Base-by-base conservation (phyloP, 75 land plant genomes). In the Selaginella tamariscina region DNA sequence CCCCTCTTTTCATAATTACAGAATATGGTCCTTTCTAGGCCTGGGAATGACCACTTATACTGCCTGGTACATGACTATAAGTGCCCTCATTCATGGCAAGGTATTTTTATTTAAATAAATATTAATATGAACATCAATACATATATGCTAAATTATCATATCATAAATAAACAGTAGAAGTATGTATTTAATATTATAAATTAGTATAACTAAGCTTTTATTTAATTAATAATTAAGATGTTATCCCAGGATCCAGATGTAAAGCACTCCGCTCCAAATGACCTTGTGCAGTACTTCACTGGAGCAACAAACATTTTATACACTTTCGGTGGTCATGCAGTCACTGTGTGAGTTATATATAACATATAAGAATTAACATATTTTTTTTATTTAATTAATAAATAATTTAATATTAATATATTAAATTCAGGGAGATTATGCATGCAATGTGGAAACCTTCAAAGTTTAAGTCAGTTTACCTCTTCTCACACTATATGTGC, bases 391-490 rank as follows among this genome's bases (percentile, higher is more conserved):
- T n/a, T n/a, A n/a, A n/a, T n/a, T n/a, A n/a, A n/a, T n/a, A n/a
- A n/a, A n/a, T n/a, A n/a, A n/a, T n/a, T n/a, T n/a, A n/a, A n/a
- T n/a, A n/a, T n/a, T n/a, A n/a, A n/a, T n/a, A n/a, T n/a, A n/a
- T n/a, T n/a, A n/a, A n/a, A n/a, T n/a, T n/a, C 91, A 82, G 88
- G 44, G 88, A 84, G 69, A 82, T 87, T 30, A 85, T 85, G 88
- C 85, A 87, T 59, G 88, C 91, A 0, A 87, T 85, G 88, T 85
- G 88, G 91, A 85, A 85, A 72, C 88, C 91, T 5, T 79, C 71
- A 33, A 85, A 79, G 69, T 88, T 86, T 79, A 88, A 88, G 60
- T 72, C 66, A 67, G 80, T 85, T 20, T 88, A 88, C 57, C 54
- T 88, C 21, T 33, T 79, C 31, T 85, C 89, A 27, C 84, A 0